Percentiles rank a stretch among this genome's conserved stretches.
Conservation (phyloP, 225 moss, liverwort and hornwort genomes). For the Lunularia cruciata region DNA sequence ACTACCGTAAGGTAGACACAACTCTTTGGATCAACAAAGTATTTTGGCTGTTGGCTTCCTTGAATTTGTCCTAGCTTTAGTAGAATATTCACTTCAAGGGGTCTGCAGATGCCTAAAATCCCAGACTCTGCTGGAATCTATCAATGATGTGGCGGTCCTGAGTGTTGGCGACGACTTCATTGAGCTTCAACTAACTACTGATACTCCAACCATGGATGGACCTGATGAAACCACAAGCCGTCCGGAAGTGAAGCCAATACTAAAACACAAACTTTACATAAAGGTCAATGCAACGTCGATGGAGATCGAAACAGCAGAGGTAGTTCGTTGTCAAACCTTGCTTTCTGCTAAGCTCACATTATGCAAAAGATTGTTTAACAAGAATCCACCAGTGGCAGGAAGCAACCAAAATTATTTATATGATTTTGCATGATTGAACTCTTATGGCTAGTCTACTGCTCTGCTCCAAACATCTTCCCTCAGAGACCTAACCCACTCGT, state of each 20-base stretch:
- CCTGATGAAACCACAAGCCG: conserved; percentile 3
- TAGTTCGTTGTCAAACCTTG: neutral
- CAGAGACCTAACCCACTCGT: no score
- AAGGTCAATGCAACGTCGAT: conserved; percentile 31
- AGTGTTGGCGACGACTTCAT: conserved; percentile 29
- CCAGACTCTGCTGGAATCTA: conserved; percentile 31
- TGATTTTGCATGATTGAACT: no score
- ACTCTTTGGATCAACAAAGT: no score
- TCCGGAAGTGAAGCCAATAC: conserved; percentile 7
- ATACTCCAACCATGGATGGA: conserved; percentile 21
- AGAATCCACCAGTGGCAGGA: no score
- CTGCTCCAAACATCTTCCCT: no score
- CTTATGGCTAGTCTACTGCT: no score
- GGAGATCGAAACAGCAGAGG: conserved; percentile 39
- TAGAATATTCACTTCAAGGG: neutral
- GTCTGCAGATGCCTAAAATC: conserved; percentile 31
- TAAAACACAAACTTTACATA: conserved; percentile 37
- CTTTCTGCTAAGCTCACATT: neutral
- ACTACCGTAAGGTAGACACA: no score
- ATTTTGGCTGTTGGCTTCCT: neutral
- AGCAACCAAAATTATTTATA: no score
- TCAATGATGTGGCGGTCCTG: conserved; percentile 36
- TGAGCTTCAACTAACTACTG: conserved; percentile 35
- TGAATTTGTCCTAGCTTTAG: neutral
- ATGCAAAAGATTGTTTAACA: no score